These are phyloP conservation scores for Daphne laureola DNA, from an alignment of 441 rosid genomes.

Conservation along the genomic window DNA sequence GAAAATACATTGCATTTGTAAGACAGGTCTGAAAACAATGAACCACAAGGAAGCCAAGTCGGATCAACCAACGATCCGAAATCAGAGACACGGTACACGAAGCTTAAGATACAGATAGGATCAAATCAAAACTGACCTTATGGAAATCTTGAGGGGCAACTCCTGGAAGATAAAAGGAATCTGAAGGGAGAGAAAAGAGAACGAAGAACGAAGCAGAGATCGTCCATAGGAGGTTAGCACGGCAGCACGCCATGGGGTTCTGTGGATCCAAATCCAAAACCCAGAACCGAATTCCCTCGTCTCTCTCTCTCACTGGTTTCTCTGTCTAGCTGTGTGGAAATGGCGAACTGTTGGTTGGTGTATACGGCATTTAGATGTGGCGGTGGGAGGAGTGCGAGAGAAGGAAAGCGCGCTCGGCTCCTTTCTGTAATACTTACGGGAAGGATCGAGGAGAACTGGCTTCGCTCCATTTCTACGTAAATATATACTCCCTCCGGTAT, in stretches of 20 bases:
- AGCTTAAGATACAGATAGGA: background rate
- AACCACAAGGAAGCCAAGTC: background rate
- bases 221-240: slow-evolving; percentile 26
- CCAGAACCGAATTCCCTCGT: no score
- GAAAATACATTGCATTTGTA: background rate
- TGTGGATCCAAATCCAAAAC: slow-evolving; percentile 21
- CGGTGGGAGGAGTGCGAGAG: no score
- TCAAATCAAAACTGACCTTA: background rate
- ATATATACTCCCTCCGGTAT: no score
- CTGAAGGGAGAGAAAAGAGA: slow-evolving; percentile 19
- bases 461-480: no score
- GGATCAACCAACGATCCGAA: background rate
- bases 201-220: slow-evolving; percentile 17
- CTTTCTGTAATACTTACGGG: no score
- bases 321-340: background rate
- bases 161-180: background rate
- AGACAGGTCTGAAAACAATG: slow-evolving; percentile 9
- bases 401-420: no score
- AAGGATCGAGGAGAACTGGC: no score
- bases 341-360: no score
- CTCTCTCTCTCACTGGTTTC: no score
- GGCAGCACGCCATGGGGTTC: slow-evolving; percentile 42
- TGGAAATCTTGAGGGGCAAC: background rate
- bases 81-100: background rate
- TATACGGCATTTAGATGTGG: no score